These are phyloP conservation scores for Mycosarcoma maydis DNA, from an alignment of 1,284 basidiomycete species.

Conservation along the genomic window DNA sequence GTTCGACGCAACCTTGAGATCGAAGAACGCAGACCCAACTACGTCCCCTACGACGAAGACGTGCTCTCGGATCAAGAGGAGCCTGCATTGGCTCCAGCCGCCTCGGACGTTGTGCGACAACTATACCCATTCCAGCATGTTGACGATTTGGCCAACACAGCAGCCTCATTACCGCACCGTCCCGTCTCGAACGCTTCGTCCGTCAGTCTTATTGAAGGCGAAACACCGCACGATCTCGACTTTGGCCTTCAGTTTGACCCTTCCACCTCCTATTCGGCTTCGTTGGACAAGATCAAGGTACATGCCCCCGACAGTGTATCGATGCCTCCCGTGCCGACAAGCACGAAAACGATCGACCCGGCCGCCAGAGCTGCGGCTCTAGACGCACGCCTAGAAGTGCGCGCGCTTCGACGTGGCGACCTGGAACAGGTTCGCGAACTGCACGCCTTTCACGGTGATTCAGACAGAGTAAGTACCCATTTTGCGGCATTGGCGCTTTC, in stretches of 20 bases:
- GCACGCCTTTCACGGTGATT: conserved; percentile 60
- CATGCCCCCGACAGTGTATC: conserved; percentile 21
- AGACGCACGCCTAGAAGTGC: conserved; percentile 56
- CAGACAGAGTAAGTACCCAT: conserved; percentile 55
- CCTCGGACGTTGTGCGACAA: conserved; percentile 24
- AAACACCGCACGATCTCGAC: conserved; percentile 45
- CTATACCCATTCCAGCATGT: conserved; percentile 37
- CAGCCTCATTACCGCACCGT: conserved; percentile 30
- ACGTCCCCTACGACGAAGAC: conserved; percentile 52
- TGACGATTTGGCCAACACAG: not conserved
- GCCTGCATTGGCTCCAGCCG: conserved; percentile 16
- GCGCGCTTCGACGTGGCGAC: conserved; percentile 50
- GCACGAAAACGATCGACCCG: conserved; percentile 34
- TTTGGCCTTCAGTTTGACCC: conserved; percentile 32
- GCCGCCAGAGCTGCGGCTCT: conserved; percentile 55
- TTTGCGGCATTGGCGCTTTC: conserved; percentile 16
- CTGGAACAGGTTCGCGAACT: conserved; percentile 62
- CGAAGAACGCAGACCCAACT: conserved; percentile 41
- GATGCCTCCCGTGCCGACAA: conserved; percentile 18
- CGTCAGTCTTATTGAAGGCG: conserved; percentile 44
- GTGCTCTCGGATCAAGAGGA: conserved; percentile 29
- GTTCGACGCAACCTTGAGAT: conserved; percentile 57
- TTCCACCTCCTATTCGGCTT: conserved; percentile 1
- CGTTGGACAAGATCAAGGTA: conserved; percentile 22
- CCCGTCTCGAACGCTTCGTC: conserved; percentile 49